Base-by-base conservation (phyloP, 23 red algal species). In the Pyropia haitanensis region DNA sequence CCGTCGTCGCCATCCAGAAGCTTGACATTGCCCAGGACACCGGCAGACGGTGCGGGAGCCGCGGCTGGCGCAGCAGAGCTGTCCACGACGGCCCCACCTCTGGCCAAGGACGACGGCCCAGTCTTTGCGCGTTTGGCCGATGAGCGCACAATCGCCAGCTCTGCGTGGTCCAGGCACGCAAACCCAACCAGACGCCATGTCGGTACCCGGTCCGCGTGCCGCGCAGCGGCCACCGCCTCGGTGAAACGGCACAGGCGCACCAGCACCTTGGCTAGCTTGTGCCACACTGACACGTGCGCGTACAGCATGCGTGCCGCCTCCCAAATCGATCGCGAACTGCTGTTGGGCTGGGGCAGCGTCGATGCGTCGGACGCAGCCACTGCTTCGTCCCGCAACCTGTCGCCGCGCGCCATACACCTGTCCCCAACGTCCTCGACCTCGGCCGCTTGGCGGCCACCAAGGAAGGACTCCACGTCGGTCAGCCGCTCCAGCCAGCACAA, bases 181-280 rank as follows among this genome's bases (percentile, higher is more conserved):
- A 89, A 98, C 62, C 94, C 91, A 18, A 98, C 94, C 54, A 85
- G 74, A 53, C 85, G 85, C 94, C 94, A 91, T 10, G 86, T 91
- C 34, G 68, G 73, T 18, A 98, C 67, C 28, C 61, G 70, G 70
- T 98, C 69, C 14, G 94, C 94, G 51, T 98, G 91, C 84, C 78
- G 74, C 0, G 94, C 86, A 0, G 85, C 94, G 60, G 78, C 83
- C 62, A 98, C 71, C 49, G 94, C 94, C 28, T 76, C 94, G 18
- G 74, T 68, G 73, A 78, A 98, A 22, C 91, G 86, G 24, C 83
- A 57, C 61, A 98, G 68, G 62, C 57, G 66, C 32, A 90, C 78
- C 56, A 82, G 75, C 22, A 75, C 79, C 52, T 85, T 71, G 23
- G 94, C 94, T 50, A 98, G 70, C 56, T 87, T 85, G 16, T 72